Conservation (phyloP, 805 yeast species). For the Lachancea kluyveri region DNA sequence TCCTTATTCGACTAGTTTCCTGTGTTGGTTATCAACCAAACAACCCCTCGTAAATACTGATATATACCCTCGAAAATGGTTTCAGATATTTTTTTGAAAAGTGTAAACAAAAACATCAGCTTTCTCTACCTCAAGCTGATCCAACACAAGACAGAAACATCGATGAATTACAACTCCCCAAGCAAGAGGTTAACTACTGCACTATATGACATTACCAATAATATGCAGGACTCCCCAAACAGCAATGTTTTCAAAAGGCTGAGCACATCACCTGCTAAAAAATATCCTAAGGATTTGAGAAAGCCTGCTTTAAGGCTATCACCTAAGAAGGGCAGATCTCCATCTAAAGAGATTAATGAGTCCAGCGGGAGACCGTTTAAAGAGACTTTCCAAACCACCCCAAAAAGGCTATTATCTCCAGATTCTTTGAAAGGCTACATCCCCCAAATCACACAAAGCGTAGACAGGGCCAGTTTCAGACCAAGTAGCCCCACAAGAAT, state of each 20-base stretch:
- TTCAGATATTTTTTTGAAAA: too few species aligned
- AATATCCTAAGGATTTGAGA: slow-evolving; percentile 11
- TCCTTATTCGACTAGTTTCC: slow-evolving; percentile 19
- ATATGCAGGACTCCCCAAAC: slow-evolving; percentile 4
- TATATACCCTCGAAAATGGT: not conserved
- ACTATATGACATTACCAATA: slow-evolving; percentile 4
- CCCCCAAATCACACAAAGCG: slow-evolving; percentile 22
- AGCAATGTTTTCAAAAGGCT: slow-evolving; percentile 21
- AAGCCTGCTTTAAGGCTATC: slow-evolving; percentile 23
- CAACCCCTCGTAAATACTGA: too few species aligned
- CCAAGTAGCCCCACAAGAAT: slow-evolving; percentile 8
- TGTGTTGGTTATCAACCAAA: not conserved
- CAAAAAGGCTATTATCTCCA: slow-evolving; percentile 24
- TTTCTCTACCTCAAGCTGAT: too few species aligned
- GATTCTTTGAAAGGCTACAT: slow-evolving; percentile 15
- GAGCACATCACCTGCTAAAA: slow-evolving; percentile 23
- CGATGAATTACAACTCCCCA: slow-evolving; percentile 1
- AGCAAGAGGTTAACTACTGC: slow-evolving; percentile 7
- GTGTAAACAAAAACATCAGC: too few species aligned
- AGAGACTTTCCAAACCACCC: slow-evolving; percentile 24
- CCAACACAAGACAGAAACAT: too few species aligned
- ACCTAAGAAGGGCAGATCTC: slow-evolving; percentile 9
- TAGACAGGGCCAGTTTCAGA: slow-evolving; percentile 20
- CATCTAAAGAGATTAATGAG: slow-evolving; percentile 4
- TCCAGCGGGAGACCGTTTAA: slow-evolving; percentile 2